Evolutionary conservation across 208 protist genomes (phyloP), one percentile per base, ranked within the genome.

Genomic region (Spongospora subterranea): DNA sequence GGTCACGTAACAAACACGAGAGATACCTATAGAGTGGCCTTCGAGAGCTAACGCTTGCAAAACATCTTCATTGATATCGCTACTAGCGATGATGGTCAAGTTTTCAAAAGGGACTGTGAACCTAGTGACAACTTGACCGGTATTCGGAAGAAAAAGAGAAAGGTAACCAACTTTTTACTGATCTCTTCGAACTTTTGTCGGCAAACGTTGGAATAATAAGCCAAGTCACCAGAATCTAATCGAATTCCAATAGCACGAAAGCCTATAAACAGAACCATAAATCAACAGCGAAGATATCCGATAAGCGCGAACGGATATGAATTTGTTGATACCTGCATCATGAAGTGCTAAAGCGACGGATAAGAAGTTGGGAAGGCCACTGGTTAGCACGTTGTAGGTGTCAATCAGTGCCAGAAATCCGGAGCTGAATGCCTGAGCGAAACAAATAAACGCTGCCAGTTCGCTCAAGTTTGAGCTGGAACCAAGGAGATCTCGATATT

Each of bases 371-470:
- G 65, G 89, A 0, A 96, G 91, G 53, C 95, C 96, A 13, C 90
- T 94, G 17, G 94, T 77, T 0, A 98, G 41, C 0, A 96, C 97
- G 89, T 97, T 93, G 90, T 98, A 98, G 0, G 97, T 97, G 91
- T 98, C 97, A 0, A 98, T 95, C 13, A 98, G 92, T 41, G 96
- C 96, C 0, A 98, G 54, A 88, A 97, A 97, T 13, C 60, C 91
- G 45, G 46, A 90, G 0, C 97, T 96, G 38, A 96, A 98, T 13
- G 96, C 90, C 41, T 91, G 50, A 1, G 92, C 93, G 91, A 97
- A 98, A 32, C 94, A 90, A 20, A 93, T 90, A 71, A 98, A 98
- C 0, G 96, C 95, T 6, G 93, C 94, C 0, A 97, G 94, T 91
- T 98, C 96, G 20, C 91, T 90, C 0, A 92, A 24, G 71, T 96